phyloP scores from a whole-genome alignment of 2,329 filamentous ascomycete species.

The Botryotinia narcissicola region DNA sequence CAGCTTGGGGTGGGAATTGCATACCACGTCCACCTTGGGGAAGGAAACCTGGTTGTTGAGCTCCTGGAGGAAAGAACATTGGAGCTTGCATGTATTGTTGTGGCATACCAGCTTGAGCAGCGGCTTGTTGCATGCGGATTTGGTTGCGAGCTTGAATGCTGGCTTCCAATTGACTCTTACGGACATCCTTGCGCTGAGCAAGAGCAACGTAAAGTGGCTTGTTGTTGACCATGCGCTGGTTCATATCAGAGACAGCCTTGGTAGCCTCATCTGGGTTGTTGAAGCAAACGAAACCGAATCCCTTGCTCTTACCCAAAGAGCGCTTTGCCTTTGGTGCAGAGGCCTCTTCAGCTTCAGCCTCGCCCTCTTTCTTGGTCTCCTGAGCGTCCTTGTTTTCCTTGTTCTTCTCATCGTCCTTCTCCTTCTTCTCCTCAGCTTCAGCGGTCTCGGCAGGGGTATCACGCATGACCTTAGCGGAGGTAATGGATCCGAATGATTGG shows the following conservation, averaged over 20 bases:
- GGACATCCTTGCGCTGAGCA: conserved; percentile 98
- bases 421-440: conserved; percentile 44
- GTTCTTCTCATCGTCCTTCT: conserved; percentile 53
- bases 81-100: conserved; percentile 84
- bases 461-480: conserved; percentile 98
- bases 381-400: conserved; percentile 50
- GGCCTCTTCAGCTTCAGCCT: conserved; percentile 48
- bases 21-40: conserved; percentile 63
- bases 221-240: conserved; percentile 96
- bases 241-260: conserved; percentile 99
- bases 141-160: conserved; percentile 99
- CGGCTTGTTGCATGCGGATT: conserved; percentile 95
- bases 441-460: conserved; percentile 62
- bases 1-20: conserved; percentile 60
- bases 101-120: conserved; percentile 84
- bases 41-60: conserved; percentile 68
- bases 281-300: conserved; percentile 99
- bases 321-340: conserved; percentile 53
- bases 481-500: conserved; percentile 87
- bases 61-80: conserved; percentile 85
- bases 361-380: conserved; percentile 42
- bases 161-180: conserved; percentile 98
- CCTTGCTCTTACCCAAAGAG: conserved; percentile 93
- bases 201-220: conserved; percentile 98
- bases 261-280: conserved; percentile 98